Conservation (phyloP, 2,329 filamentous ascomycete genomes). For the Chrysoporthe austroafricana region DNA sequence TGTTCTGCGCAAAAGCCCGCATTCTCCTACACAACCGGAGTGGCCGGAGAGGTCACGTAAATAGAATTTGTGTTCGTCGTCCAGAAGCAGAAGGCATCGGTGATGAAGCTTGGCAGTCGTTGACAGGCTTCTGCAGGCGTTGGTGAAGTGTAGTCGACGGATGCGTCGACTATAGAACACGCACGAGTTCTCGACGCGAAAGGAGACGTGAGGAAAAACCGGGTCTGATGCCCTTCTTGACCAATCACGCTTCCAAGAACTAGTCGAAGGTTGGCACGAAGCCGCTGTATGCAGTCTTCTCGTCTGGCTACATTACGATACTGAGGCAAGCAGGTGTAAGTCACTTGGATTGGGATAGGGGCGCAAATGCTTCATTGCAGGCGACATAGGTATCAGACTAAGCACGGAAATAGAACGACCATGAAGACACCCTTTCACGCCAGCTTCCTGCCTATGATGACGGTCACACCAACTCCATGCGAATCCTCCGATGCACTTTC, state of each 20-base stretch:
- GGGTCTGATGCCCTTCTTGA: not conserved
- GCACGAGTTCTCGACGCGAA: not conserved
- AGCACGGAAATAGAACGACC: not conserved
- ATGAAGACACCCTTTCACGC: conserved; percentile 6
- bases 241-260: not conserved
- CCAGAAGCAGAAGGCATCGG: not conserved
- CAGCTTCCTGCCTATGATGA: conserved; percentile 13
- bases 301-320: not conserved
- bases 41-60: not conserved
- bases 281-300: not conserved
- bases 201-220: not conserved
- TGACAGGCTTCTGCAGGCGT: too few relatives aligned
- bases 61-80: not conserved
- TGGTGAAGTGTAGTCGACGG: not conserved
- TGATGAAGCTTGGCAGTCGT: not conserved
- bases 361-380: not conserved
- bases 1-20: conserved; percentile 14
- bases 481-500: not conserved
- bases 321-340: not conserved
- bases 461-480: conserved; percentile 17
- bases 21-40: not conserved
- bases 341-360: not conserved
- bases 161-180: not conserved
- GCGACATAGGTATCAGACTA: not conserved
- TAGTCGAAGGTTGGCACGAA: not conserved